phyloP scores from a whole-genome alignment of 139 green algal species.

The Micractinium conductrix region DNA sequence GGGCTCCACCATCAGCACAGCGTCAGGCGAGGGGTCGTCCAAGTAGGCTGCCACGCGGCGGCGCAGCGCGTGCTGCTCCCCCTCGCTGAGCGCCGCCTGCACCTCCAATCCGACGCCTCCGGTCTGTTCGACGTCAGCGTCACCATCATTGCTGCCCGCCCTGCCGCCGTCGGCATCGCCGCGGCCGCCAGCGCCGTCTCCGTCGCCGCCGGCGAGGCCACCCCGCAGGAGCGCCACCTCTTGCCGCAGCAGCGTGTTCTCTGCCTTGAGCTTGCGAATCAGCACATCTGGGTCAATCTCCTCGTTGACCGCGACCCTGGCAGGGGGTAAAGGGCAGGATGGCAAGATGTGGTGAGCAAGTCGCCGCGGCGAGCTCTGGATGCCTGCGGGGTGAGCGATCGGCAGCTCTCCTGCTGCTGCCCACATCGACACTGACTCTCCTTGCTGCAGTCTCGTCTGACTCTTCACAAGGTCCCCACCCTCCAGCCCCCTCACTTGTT shows the following conservation, averaged over 20 bases:
- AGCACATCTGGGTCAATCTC: constrained; percentile 85
- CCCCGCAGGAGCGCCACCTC: constrained; percentile 72
- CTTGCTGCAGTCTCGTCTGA: no score
- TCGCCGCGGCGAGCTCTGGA: neutral
- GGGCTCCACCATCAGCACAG: constrained; percentile 58
- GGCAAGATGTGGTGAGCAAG: neutral
- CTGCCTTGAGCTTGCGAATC: constrained; percentile 78
- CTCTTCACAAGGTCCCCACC: neutral
- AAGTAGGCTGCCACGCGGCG: constrained; percentile 64
- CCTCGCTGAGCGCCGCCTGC: constrained; percentile 67
- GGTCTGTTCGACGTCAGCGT: no score
- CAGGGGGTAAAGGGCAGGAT: neutral
- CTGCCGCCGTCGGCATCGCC: neutral
- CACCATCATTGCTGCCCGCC: neutral
- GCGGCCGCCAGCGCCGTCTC: neutral
- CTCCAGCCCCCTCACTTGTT: constrained; percentile 70
- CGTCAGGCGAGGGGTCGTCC: constrained; percentile 56
- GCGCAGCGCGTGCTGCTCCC: constrained; percentile 66
- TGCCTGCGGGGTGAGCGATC: no score
- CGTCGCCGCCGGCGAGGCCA: no score
- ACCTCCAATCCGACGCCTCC: constrained; percentile 50
- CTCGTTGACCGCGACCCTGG: constrained; percentile 86
- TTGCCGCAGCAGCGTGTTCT: constrained; percentile 79
- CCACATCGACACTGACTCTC: no score
- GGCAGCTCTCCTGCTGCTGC: no score